Conservation (phyloP, 2,329 filamentous ascomycete genomes). For the Orbilia ellipsospora region DNA sequence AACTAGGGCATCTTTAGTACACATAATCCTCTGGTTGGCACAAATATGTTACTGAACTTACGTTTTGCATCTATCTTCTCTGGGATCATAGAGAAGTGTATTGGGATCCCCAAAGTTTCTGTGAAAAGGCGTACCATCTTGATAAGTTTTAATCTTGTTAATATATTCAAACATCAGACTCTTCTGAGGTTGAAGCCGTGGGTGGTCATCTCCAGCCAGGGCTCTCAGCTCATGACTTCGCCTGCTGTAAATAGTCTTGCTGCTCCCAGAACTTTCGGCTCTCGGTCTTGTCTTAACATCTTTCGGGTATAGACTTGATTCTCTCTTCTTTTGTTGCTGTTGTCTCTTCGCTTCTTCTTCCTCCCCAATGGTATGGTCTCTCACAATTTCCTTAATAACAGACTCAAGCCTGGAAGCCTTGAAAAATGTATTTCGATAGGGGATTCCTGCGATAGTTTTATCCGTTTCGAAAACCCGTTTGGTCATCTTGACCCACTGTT, state of each 20-base stretch:
- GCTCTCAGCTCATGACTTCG: slow-evolving; percentile 88
- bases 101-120: slow-evolving; percentile 32
- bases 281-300: slow-evolving; percentile 26
- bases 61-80: slow-evolving; percentile 52
- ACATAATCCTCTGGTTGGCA: too few relatives aligned
- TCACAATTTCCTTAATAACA: slow-evolving; percentile 86
- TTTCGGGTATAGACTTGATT: slow-evolving; percentile 11
- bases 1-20: slow-evolving; percentile 12
- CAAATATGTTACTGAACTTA: slow-evolving; percentile 1
- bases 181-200: slow-evolving; percentile 15
- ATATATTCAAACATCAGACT: slow-evolving; percentile 35
- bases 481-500: slow-evolving; percentile 94
- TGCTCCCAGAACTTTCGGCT: slow-evolving; percentile 31
- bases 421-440: slow-evolving; percentile 88
- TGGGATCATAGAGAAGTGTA: slow-evolving; percentile 53
- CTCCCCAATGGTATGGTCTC: slow-evolving; percentile 78
- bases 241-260: slow-evolving; percentile 81
- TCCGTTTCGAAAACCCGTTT: slow-evolving; percentile 95
- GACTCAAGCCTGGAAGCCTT: slow-evolving; percentile 96
- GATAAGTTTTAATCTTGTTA: slow-evolving; percentile 25
- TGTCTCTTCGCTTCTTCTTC: slow-evolving; percentile 65
- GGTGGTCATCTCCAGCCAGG: slow-evolving; percentile 65
- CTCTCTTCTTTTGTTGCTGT: slow-evolving; percentile 21
- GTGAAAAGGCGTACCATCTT: slow-evolving; percentile 5
- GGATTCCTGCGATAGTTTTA: slow-evolving; percentile 95